These are phyloP conservation scores for Agaricus blazei DNA, from an alignment of 768 basidiomycete species.

Conservation along the genomic window DNA sequence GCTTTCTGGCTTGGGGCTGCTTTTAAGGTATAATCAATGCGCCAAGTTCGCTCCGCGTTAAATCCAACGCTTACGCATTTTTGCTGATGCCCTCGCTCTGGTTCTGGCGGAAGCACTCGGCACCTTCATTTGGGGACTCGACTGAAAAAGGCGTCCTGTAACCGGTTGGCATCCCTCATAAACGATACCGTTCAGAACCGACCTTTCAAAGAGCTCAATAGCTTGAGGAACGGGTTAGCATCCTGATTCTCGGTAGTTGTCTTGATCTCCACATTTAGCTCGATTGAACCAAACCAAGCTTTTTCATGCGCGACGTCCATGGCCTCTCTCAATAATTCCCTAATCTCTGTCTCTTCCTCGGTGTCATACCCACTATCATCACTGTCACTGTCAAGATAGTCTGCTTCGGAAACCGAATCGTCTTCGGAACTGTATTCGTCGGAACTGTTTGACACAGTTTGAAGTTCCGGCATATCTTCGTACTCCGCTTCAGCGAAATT, in stretches of 20 bases:
- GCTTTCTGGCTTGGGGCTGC: conserved; percentile 33
- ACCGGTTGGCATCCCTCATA: not conserved
- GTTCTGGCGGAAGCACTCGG: conserved; percentile 19
- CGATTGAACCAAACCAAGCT: conserved; percentile 49
- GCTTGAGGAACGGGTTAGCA: conserved; percentile 73
- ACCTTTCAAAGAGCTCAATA: conserved; percentile 75
- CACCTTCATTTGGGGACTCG: conserved; percentile 35
- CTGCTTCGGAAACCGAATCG: conserved; percentile 25
- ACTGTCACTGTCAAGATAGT: conserved; percentile 33
- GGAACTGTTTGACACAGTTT: conserved; percentile 60
- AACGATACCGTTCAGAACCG: conserved; percentile 7
- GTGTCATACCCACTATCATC: conserved; percentile 44
- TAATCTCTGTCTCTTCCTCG: conserved; percentile 63
- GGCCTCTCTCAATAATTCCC: conserved; percentile 60
- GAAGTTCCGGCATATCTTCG: conserved; percentile 62
- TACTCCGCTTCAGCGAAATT: conserved; percentile 37
- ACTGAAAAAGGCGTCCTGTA: conserved; percentile 60
- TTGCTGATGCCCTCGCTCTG: conserved; percentile 19
- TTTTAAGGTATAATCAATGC: not conserved
- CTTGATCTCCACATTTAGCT: conserved; percentile 32
- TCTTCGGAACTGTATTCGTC: conserved; percentile 40
- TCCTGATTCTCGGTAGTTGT: conserved; percentile 44
- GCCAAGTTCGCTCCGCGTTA: not conserved
- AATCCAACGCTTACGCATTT: conserved; percentile 13
- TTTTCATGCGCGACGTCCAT: conserved; percentile 64